Evolutionary conservation across 306 rosid species (phyloP), one percentile per base, ranked within the genome.

Genomic region (Acacia acuminata): DNA sequence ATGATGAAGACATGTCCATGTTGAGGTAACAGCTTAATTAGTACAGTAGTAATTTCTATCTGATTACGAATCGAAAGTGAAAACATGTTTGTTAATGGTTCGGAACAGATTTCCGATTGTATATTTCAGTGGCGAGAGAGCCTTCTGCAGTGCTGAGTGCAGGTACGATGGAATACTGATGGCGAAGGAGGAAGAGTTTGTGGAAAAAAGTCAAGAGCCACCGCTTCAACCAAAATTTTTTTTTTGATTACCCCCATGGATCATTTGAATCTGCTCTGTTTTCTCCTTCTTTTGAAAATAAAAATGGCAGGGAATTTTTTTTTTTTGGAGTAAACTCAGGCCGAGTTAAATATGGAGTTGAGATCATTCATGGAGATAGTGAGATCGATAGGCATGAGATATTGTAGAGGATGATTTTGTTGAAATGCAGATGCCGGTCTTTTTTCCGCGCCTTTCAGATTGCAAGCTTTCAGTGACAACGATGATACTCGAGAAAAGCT

Each of bases 111-210:
- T 10, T 53, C 50, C 19, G 70, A 45, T 63, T 32, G 45, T 60
- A 30, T 66, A 27, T 74, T 84, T 75, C 88, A 93, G 96, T 80
- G 97, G 94, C 16, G 96, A 93, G 67, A 86, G 79, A 79, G 97
- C 94, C 19, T 93, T 90, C 77, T 93, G 97, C 88, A 93, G 97
- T 85, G 73, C 76, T 60, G 91, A 91, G 34, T 93, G 97, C 83
- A 90, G 94, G 8, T 68, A 76, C 72, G 77, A 85, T 79, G 93
- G 83, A 77, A 91, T 93, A 82, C 10, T 86, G 75, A 27, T 88
- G 75, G 92, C 86, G 48, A 89, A 87, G 53, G 87, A 71, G 24
- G 76, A 73, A 71, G 81, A 80, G 4, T 73, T 79, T 43, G 14
- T 80, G 81, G 81, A 45, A 34, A 0, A 1, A 63, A 63, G 38